Evolutionary conservation across 805 yeast genomes (phyloP), one percentile per base, ranked within the genome.

Genomic region (Candida anglica): DNA sequence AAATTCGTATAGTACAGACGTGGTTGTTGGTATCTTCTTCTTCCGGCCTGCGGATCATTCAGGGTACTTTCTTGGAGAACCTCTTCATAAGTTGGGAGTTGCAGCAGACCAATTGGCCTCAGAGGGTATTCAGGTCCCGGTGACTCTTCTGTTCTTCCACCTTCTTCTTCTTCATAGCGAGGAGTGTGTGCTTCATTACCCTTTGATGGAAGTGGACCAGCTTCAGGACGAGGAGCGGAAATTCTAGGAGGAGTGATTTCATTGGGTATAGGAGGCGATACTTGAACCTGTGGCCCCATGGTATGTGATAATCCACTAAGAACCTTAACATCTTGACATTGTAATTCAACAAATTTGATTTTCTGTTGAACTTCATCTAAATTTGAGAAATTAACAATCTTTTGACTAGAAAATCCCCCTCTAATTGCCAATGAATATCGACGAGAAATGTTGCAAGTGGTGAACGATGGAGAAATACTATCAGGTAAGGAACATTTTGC

Each of bases 401-500:
- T 46, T 26, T 52, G 59, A 33, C 49, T 34, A 5, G 58, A 46
- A 22, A 56, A 52, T 5, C 58, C 60, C 7, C 46, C 60, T 3
- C 34, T 40, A 1, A 56, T 40, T 2, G 40, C 18, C 5, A 55
- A 32, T 7, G 38, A 31, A 32, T 56, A 56, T 26, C 37, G 41
- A 19, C 32, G 19, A 11, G 32, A 19, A 6, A 30, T n/a, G 45
- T 77, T 79, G 46, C 85, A 78, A 4, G 79, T 69, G 17, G 49
- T 53, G 50, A 81, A 81, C 14, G 73, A 53, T 2, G 86, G 84
- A 2, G 78, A 58, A 3, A 73, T 54, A 27, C 62, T 44, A 29
- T 64, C 69, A 0, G 83, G 81, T 13, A 75, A 40, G 3, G 57
- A 49, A 27, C 75, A 66, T 39, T 61, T 63, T 17, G 56, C 43